Evolutionary conservation across 192 early-diverging fungal genomes (phyloP).

Genomic region (Coemansia sp.): DNA sequence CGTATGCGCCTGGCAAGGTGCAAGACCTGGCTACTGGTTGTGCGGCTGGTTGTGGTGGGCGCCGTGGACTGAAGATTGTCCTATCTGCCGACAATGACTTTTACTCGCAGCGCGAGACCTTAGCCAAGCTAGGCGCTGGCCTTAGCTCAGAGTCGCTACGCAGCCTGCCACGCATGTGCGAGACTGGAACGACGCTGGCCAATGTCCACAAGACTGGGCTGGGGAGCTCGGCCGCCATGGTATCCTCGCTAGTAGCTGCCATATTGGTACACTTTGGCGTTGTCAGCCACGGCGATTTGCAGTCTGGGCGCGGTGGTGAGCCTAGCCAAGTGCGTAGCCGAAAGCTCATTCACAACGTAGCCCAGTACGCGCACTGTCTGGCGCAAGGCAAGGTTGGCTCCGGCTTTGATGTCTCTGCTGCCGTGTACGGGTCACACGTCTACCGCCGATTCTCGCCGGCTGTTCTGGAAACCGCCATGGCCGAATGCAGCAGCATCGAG

Average conservation of each 20-base stretch:
- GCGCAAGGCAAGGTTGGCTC: constrained; percentile 99
- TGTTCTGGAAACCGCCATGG: constrained; percentile 65
- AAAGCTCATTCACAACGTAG: constrained; percentile 78
- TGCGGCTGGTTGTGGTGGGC: background rate
- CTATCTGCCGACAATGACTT: constrained; percentile 98
- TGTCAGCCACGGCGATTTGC: constrained; percentile 21
- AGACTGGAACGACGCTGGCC: constrained; percentile 64
- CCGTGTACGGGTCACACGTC: constrained; percentile 88
- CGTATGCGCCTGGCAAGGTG: constrained; percentile 14
- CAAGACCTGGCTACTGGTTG: background rate
- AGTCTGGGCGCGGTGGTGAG: constrained; percentile 12
- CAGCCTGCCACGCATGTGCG: constrained; percentile 65
- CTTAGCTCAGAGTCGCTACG: constrained; percentile 63
- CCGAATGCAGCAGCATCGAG: constrained; percentile 8
- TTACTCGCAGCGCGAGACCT: constrained; percentile 90
- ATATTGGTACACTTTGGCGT: constrained; percentile 77
- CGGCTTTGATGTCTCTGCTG: constrained; percentile 95
- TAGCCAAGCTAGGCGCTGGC: constrained; percentile 56
- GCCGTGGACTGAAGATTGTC: constrained; percentile 66
- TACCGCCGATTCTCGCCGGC: constrained; percentile 84
- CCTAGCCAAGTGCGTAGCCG: constrained; percentile 23
- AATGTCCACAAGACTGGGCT: constrained; percentile 95
- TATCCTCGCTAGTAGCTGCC: constrained; percentile 85
- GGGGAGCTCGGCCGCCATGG: constrained; percentile 96
- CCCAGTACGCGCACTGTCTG: constrained; percentile 92